A percentile compares a stretch with the other conserved stretches of the same genome.
phyloP scores from a whole-genome alignment of 208 protist species.

The Wallacemonas sp. region DNA sequence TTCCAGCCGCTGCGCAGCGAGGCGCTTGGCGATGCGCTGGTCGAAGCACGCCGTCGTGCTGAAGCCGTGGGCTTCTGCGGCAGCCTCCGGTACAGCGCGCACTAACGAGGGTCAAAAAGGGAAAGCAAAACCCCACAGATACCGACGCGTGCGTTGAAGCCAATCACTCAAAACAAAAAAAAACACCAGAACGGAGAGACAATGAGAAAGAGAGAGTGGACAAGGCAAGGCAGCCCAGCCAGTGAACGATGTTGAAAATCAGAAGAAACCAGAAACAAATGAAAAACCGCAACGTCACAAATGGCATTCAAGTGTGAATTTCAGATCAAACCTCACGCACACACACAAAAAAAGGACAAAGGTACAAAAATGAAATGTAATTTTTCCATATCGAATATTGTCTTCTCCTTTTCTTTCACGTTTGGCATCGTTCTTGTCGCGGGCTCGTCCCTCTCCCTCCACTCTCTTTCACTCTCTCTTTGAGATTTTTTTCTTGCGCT shows the following conservation, averaged over 20 bases:
- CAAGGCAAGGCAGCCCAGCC: background rate
- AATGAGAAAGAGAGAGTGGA: background rate
- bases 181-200: background rate
- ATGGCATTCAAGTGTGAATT: too few species aligned
- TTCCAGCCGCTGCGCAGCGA: conserved; percentile 1
- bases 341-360: conserved; percentile 2
- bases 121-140: too few species aligned
- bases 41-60: background rate
- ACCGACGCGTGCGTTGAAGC: too few species aligned
- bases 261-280: background rate
- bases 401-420: background rate
- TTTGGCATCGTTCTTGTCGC: background rate
- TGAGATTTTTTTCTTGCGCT: background rate
- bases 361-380: background rate
- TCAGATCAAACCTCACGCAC: background rate
- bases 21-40: background rate
- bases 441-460: background rate
- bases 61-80: conserved; percentile 6
- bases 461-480: background rate
- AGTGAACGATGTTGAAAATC: too few species aligned
- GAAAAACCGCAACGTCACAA: background rate
- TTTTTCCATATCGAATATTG: background rate
- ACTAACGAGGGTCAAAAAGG: too few species aligned
- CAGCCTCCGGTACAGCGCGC: background rate
- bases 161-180: too few species aligned